Conservation (phyloP, 1,284 basidiomycete genomes). For the Polyporus tsugae region DNA sequence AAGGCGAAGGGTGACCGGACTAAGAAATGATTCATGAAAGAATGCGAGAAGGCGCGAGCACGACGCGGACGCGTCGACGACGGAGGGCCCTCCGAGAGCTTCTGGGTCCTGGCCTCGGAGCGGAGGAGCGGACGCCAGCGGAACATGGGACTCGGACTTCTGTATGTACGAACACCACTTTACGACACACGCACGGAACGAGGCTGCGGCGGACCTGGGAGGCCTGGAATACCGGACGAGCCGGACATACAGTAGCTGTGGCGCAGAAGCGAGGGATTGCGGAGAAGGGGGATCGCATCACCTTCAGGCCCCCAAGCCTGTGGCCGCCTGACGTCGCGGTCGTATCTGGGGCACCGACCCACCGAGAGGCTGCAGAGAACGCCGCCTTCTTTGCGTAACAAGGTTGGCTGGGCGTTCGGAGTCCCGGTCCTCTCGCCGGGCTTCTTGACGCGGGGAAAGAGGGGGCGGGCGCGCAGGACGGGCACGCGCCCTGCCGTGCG, state of each 20-base stretch:
- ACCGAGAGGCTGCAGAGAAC: background rate
- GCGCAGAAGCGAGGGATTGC: slow-evolving; percentile 1
- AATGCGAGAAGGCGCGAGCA: background rate
- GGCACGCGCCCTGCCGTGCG: slow-evolving; percentile 1
- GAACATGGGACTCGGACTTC: slow-evolving; percentile 10
- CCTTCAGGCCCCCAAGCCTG: background rate
- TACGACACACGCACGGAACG: slow-evolving; percentile 10
- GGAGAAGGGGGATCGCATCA: slow-evolving; percentile 3
- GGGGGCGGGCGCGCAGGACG: slow-evolving; percentile 8
- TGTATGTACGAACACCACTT: background rate
- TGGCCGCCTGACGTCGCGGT: background rate
- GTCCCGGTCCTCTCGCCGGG: slow-evolving; percentile 1
- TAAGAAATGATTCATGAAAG: background rate
- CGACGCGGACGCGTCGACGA: background rate
- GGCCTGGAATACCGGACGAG: background rate
- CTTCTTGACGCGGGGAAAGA: background rate
- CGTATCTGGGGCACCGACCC: background rate
- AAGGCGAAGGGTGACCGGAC: background rate
- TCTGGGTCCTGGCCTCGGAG: slow-evolving; percentile 10
- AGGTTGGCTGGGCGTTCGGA: background rate
- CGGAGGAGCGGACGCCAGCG: slow-evolving; percentile 10
- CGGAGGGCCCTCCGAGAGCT: background rate
- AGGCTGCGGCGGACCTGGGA: background rate
- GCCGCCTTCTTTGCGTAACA: background rate
- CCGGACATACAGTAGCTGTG: background rate